Conservation (phyloP, 495 filamentous ascomycete species). For the Baudoinia panamericana region DNA sequence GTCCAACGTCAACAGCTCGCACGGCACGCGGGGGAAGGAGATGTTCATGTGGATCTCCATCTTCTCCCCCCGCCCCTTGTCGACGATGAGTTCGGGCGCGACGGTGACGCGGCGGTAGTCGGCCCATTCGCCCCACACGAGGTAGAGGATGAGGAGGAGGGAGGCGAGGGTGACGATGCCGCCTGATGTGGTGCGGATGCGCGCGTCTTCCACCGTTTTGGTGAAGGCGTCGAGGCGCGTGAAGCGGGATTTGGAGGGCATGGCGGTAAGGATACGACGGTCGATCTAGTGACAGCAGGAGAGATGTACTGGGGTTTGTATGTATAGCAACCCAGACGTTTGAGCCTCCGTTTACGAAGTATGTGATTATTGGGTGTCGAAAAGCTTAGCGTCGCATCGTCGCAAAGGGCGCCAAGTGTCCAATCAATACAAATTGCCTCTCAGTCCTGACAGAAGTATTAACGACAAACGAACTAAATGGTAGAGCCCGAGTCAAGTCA, state of each 20-base stretch:
- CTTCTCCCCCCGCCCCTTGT: conserved; percentile 90
- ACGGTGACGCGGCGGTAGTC: conserved; percentile 83
- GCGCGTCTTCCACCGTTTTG: conserved; percentile 96
- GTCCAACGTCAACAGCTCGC: conserved; percentile 89
- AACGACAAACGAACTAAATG: too few species aligned
- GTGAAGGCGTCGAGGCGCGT: conserved; percentile 95
- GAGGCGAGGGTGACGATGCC: conserved; percentile 89
- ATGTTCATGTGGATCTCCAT: conserved; percentile 99
- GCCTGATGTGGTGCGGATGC: conserved; percentile 91
- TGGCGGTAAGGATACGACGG: too few species aligned
- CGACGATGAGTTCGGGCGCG: conserved; percentile 83
- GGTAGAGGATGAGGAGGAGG: conserved; percentile 70
- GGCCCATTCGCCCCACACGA: conserved; percentile 89
- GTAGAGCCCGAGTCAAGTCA: too few species aligned
- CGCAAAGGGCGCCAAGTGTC: too few species aligned
- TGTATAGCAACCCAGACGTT: too few species aligned
- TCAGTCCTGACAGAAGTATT: too few species aligned
- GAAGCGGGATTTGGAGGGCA: conserved; percentile 39
- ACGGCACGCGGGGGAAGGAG: conserved; percentile 85
- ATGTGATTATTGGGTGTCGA: too few species aligned
- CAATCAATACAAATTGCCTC: too few species aligned
- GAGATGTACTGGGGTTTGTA: too few species aligned
- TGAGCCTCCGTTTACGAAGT: too few species aligned
- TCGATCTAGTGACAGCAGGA: too few species aligned
- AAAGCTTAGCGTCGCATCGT: too few species aligned